These are phyloP conservation scores for Gnetum montanum DNA, from an alignment of 75 land plant genomes.

Conservation along the genomic window DNA sequence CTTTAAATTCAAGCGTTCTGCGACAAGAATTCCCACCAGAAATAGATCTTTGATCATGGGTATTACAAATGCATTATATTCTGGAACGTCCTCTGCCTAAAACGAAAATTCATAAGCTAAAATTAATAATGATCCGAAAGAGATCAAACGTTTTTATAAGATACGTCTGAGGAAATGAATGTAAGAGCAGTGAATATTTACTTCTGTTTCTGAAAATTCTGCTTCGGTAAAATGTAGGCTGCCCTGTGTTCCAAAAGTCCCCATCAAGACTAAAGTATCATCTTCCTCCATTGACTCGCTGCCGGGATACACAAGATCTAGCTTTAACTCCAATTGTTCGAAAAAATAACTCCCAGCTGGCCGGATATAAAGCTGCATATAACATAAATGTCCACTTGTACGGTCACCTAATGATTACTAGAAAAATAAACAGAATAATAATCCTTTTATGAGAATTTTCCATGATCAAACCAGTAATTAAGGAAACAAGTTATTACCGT, in stretches of 20 bases:
- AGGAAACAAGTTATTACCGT: no score
- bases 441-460: not conserved
- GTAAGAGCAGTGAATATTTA: constrained; percentile 18
- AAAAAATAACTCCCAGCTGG: constrained; percentile 91
- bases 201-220: constrained; percentile 53
- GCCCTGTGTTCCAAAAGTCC: constrained; percentile 49
- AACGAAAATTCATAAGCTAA: constrained; percentile 12
- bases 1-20: constrained; percentile 35
- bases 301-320: constrained; percentile 40
- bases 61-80: constrained; percentile 61
- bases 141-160: no score
- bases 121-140: not conserved
- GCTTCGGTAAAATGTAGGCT: constrained; percentile 64
- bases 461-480: not conserved
- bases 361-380: constrained; percentile 80
- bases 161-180: no score
- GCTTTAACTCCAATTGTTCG: constrained; percentile 65
- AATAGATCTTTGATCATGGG: constrained; percentile 94
- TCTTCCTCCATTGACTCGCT: constrained; percentile 13
- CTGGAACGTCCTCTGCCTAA: constrained; percentile 69
- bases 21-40: constrained; percentile 90
- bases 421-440: no score
- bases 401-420: no score
- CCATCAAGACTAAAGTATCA: constrained; percentile 50
- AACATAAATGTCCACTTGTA: not conserved